Percentiles rank a stretch among this genome's conserved stretches.
Conservation (phyloP, 2,329 filamentous ascomycete genomes). For the Phialophora chinensis region DNA sequence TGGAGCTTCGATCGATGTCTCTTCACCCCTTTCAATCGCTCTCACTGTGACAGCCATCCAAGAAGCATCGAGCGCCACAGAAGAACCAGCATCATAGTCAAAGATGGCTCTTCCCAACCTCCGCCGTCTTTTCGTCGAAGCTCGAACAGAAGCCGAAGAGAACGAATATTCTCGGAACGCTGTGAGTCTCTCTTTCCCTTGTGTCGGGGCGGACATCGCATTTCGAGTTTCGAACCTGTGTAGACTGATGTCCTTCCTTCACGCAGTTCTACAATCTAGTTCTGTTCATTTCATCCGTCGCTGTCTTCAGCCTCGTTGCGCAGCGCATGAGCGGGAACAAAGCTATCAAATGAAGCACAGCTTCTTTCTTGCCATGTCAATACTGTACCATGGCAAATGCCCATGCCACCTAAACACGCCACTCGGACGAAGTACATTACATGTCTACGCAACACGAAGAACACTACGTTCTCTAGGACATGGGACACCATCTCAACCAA, state of each 20-base stretch:
- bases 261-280: constrained; percentile 94
- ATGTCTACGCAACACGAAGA: not conserved
- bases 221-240: not conserved
- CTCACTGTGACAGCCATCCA: not conserved
- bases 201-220: too few relatives aligned
- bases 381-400: not conserved
- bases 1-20: too few relatives aligned
- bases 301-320: constrained; percentile 89
- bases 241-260: constrained; percentile 10
- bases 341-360: constrained; percentile 43
- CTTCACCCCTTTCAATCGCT: not conserved
- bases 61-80: too few relatives aligned
- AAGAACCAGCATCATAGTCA: not conserved
- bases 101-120: constrained; percentile 75
- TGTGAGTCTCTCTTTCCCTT: constrained; percentile 58
- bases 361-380: not conserved
- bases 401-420: not conserved
- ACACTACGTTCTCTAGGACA: not conserved
- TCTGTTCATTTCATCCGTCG: constrained; percentile 93
- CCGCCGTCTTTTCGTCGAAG: constrained; percentile 93
- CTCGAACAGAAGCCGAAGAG: constrained; percentile 89
- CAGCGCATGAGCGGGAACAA: constrained; percentile 71
- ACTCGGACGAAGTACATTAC: not conserved
- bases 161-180: constrained; percentile 92
- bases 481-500: not conserved